phyloP scores from a whole-genome alignment of 257 asterid species.

The Phtheirospermum japonicum region DNA sequence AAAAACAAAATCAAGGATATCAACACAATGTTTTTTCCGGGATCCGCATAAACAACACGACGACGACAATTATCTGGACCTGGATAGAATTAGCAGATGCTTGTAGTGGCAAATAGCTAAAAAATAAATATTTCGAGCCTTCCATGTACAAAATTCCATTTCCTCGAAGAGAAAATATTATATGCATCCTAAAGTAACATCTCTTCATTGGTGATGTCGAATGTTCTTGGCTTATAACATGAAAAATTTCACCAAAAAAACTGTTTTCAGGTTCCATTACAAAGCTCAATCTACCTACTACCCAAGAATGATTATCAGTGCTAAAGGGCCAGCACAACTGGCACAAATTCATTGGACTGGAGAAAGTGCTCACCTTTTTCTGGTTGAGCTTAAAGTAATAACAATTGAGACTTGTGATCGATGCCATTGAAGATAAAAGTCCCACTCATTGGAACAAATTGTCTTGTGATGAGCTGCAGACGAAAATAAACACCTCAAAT shows the following conservation, averaged over 20 bases:
- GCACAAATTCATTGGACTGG: neutral
- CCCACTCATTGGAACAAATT: constrained; percentile 87
- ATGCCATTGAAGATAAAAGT: constrained; percentile 90
- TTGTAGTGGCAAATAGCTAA: too few species aligned
- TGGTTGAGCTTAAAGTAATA: constrained; percentile 42
- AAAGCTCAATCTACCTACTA: neutral
- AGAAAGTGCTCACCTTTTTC: neutral
- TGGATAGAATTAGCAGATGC: too few species aligned
- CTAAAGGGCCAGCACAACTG: neutral
- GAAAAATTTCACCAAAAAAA: neutral
- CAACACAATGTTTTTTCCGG: too few species aligned
- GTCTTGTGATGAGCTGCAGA: constrained; percentile 86
- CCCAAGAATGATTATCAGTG: neutral
- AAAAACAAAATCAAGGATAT: too few species aligned
- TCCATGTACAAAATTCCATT: neutral
- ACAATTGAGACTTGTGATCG: constrained; percentile 85
- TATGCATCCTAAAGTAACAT: neutral
- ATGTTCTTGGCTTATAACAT: neutral
- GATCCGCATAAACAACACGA: too few species aligned
- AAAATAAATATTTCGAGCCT: too few species aligned
- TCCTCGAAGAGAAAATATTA: neutral
- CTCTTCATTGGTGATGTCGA: neutral
- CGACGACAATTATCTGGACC: too few species aligned
- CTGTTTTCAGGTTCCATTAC: neutral
- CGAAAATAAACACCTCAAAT: constrained; percentile 19